A percentile compares a stretch with the other conserved stretches of the same genome.
Conservation (phyloP, 108 stramenopile species). For the Cyclotella cryptica region DNA sequence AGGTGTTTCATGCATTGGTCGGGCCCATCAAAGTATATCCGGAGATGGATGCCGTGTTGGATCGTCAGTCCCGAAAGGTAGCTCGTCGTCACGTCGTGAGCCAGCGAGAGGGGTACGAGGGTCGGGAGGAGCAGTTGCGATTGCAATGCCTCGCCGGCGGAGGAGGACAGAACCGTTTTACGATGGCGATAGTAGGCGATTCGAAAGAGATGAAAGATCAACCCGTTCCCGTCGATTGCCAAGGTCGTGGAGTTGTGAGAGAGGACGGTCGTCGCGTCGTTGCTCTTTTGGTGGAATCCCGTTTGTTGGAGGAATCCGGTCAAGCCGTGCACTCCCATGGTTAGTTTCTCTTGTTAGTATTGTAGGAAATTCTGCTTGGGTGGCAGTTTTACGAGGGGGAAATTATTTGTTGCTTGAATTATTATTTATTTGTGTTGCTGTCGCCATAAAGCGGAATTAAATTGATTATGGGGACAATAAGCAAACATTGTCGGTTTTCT, state of each 20-base stretch:
- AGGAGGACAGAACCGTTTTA: constrained; percentile 27
- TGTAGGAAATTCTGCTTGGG: too few relatives aligned
- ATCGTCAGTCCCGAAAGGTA: constrained; percentile 45
- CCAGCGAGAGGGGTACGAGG: constrained; percentile 54
- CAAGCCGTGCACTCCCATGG: constrained; percentile 41
- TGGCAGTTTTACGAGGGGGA: too few relatives aligned
- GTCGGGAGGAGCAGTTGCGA: constrained; percentile 49
- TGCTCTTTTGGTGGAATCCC: constrained; percentile 3
- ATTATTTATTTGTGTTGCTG: too few relatives aligned
- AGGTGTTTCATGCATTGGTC: constrained; percentile 50
- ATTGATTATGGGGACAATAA: too few relatives aligned
- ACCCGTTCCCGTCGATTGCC: constrained; percentile 72
- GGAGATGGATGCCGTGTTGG: constrained; percentile 34
- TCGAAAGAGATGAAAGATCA: constrained; percentile 59
- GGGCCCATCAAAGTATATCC: constrained; percentile 68
- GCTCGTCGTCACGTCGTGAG: constrained; percentile 52
- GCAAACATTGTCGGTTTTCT: too few relatives aligned
- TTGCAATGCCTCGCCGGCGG: constrained; percentile 2
- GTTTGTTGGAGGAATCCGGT: constrained; percentile 9
- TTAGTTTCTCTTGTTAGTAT: too few relatives aligned
- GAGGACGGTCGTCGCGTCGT: constrained; percentile 24
- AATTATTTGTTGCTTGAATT: too few relatives aligned
- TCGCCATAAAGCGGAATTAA: too few relatives aligned
- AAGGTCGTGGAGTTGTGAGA: constrained; percentile 41
- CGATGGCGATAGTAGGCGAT: constrained; percentile 61